Conservation (phyloP, 805 yeast genomes). For the Yarrowia sp. region DNA sequence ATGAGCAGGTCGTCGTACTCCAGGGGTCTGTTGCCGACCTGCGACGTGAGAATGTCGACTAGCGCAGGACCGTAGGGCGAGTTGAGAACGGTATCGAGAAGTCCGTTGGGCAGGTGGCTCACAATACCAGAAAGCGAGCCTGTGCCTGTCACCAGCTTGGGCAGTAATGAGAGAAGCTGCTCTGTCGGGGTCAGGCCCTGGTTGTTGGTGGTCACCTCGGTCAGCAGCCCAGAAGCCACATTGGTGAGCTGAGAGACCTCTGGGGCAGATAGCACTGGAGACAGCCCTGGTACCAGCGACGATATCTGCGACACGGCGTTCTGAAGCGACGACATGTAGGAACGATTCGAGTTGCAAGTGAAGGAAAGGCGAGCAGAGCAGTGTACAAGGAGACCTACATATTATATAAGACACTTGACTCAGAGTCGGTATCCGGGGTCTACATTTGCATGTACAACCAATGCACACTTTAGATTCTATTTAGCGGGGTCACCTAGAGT, state of each 20-base stretch:
- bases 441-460: neutral
- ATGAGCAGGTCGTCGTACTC: slow-evolving; percentile 5
- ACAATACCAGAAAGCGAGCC: neutral
- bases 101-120: neutral
- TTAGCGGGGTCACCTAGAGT: slow-evolving; percentile 16
- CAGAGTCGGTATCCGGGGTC: neutral
- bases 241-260: neutral
- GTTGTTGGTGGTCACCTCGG: neutral
- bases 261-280: neutral
- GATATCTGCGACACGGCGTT: neutral
- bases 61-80: slow-evolving; percentile 6
- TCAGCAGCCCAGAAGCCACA: neutral
- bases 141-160: neutral
- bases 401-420: slow-evolving; percentile 12
- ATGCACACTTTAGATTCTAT: neutral
- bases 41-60: neutral
- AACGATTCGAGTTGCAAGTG: neutral
- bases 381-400: neutral
- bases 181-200: neutral
- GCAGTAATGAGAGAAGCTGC: neutral
- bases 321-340: neutral
- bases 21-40: slow-evolving; percentile 1
- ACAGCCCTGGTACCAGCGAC: neutral
- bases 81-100: neutral
- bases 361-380: no score